Percentiles rank a stretch among this genome's conserved stretches.
Conservation (phyloP, 768 basidiomycete genomes). For the Tylopilus plumbeoviolaceoides region DNA sequence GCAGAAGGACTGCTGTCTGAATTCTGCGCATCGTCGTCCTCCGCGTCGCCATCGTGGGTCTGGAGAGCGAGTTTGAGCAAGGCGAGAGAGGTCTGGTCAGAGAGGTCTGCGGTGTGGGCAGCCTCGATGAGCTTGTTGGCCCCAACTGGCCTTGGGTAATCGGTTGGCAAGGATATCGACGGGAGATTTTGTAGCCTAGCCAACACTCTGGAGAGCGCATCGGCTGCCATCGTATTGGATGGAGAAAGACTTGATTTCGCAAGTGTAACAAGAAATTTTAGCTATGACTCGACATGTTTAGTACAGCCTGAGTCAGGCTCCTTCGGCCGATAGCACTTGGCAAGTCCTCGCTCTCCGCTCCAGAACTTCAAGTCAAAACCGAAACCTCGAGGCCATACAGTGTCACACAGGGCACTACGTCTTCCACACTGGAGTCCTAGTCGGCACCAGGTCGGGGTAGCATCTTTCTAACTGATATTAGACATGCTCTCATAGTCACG, state of each 20-base stretch:
- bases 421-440: too few relatives aligned
- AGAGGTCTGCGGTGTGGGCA: constrained; percentile 65
- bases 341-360: too few relatives aligned
- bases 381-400: too few relatives aligned
- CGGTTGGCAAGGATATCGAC: constrained; percentile 88
- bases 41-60: constrained; percentile 48
- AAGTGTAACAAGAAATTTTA: constrained; percentile 2
- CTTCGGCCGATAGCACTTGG: too few relatives aligned
- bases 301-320: neutral
- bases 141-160: constrained; percentile 83
- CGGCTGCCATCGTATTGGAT: constrained; percentile 23
- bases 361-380: too few relatives aligned
- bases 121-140: constrained; percentile 82
- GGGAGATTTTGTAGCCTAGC: constrained; percentile 76
- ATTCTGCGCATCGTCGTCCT: constrained; percentile 45
- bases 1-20: constrained; percentile 59
- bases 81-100: constrained; percentile 69
- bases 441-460: too few relatives aligned
- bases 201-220: constrained; percentile 49
- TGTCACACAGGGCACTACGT: too few relatives aligned
- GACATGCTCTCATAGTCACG: too few relatives aligned
- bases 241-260: neutral
- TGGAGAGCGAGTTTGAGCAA: constrained; percentile 80
- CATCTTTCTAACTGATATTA: too few relatives aligned
- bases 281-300: constrained; percentile 1